A percentile compares a stretch with the other conserved stretches of the same genome.
Conservation (phyloP, 163 green algal species). For the Chlamydomonas reinhardtii region DNA sequence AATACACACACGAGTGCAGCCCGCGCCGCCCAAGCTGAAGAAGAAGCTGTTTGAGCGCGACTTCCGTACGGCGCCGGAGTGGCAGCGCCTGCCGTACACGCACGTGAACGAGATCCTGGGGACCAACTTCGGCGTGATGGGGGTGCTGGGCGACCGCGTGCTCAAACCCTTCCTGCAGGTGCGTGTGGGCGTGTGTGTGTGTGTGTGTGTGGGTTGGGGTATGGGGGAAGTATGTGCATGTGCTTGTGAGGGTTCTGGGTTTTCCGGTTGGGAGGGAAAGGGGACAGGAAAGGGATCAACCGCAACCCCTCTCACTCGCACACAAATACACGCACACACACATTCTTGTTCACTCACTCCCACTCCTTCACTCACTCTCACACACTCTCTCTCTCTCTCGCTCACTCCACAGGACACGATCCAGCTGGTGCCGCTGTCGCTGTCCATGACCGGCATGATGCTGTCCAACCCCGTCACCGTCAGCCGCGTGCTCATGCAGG, state of each 20-base stretch:
- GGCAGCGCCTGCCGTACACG: slow-evolving; percentile 36
- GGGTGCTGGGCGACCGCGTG: slow-evolving; percentile 72
- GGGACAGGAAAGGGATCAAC: too few relatives aligned
- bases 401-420: slow-evolving; percentile 77
- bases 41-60: slow-evolving; percentile 11
- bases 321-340: too few relatives aligned
- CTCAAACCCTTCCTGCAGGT: slow-evolving; percentile 77
- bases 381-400: too few relatives aligned
- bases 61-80: neutral
- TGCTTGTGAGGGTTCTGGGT: too few relatives aligned
- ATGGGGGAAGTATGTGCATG: slow-evolving; percentile 81
- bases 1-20: too few relatives aligned
- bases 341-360: too few relatives aligned
- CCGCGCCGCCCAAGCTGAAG: too few relatives aligned
- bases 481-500: slow-evolving; percentile 61
- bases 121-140: slow-evolving; percentile 82
- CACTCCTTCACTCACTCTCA: too few relatives aligned
- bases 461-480: slow-evolving; percentile 57
- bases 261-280: too few relatives aligned
- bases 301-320: too few relatives aligned
- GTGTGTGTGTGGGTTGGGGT: slow-evolving; percentile 51
- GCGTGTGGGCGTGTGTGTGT: neutral
- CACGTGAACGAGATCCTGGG: slow-evolving; percentile 48
- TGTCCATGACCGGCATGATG: slow-evolving; percentile 80
- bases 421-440: slow-evolving; percentile 68